Evolutionary conservation across 306 rosid species (phyloP).

Genomic region (Calophaca sinica): DNA sequence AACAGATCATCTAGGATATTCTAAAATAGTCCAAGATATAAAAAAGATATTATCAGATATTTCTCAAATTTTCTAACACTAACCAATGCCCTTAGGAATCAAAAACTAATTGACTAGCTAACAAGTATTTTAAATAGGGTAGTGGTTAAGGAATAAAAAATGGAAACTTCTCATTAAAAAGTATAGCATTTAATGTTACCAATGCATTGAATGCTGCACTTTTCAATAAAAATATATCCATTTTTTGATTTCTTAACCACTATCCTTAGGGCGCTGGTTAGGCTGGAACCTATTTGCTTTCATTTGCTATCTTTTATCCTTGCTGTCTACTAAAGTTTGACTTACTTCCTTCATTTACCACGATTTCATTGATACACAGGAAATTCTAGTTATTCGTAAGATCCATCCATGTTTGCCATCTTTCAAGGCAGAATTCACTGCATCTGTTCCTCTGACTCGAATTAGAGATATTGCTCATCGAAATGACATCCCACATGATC

Average conservation of each 20-base stretch:
- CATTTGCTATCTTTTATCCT: slow-evolving; percentile 16
- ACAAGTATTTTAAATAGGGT: neutral
- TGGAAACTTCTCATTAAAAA: neutral
- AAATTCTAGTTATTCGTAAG: slow-evolving; percentile 79
- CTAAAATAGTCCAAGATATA: too few species aligned
- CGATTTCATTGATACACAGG: slow-evolving; percentile 60
- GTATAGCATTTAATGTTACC: neutral
- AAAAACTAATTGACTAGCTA: neutral
- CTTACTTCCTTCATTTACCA: slow-evolving; percentile 41
- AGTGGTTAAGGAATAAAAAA: neutral
- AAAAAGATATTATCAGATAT: too few species aligned
- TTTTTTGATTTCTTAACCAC: neutral
- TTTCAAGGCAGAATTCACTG: slow-evolving; percentile 97
- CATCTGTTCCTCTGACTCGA: slow-evolving; percentile 96
- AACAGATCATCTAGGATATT: too few species aligned
- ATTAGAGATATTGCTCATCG: slow-evolving; percentile 99
- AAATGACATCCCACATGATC: slow-evolving; percentile 91
- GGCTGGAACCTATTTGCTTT: slow-evolving; percentile 6
- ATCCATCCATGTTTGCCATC: slow-evolving; percentile 97
- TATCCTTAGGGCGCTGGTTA: neutral
- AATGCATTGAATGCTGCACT: neutral
- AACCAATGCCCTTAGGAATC: neutral
- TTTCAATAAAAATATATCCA: neutral
- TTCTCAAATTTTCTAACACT: neutral
- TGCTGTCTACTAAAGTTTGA: slow-evolving; percentile 18